Percentiles rank a stretch among this genome's conserved stretches.
Conservation (phyloP, 2,329 filamentous ascomycete species). For the Aspergillus jensenii region DNA sequence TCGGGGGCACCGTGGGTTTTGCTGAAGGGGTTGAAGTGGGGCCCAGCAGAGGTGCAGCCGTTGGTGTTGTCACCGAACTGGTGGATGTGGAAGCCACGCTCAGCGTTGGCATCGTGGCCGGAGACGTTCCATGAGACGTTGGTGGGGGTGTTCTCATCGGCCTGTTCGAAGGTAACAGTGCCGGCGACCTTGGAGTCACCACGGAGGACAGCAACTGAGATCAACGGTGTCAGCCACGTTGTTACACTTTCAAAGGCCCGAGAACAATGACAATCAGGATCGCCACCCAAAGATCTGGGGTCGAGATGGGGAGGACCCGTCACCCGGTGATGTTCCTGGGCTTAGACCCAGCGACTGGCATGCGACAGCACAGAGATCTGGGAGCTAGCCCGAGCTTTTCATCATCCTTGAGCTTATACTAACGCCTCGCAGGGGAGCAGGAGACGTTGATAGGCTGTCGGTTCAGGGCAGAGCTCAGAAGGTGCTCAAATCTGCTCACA, state of each 20-base stretch:
- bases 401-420: constrained; percentile 10
- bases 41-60: constrained; percentile 96
- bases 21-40: constrained; percentile 96
- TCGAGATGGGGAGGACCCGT: background rate
- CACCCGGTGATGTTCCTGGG: constrained; percentile 5
- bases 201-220: constrained; percentile 86
- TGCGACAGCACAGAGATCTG: background rate
- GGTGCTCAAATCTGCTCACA: constrained; percentile 46
- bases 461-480: constrained; percentile 26
- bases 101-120: constrained; percentile 89
- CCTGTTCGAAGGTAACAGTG: constrained; percentile 94
- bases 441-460: constrained; percentile 30
- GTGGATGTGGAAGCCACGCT: constrained; percentile 98
- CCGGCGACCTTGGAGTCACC: constrained; percentile 96
- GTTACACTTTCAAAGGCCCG: constrained; percentile 1
- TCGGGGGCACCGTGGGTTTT: constrained; percentile 88
- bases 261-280: background rate
- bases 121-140: constrained; percentile 89
- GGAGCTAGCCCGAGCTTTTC: constrained; percentile 5
- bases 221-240: constrained; percentile 9
- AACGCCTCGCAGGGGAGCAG: constrained; percentile 8
- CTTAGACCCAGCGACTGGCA: constrained; percentile 7
- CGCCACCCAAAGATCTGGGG: background rate
- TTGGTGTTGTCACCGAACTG: constrained; percentile 99
- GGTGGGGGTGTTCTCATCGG: constrained; percentile 75